Base-by-base conservation (phyloP, 768 basidiomycete genomes). In the Trametes gibbosa region DNA sequence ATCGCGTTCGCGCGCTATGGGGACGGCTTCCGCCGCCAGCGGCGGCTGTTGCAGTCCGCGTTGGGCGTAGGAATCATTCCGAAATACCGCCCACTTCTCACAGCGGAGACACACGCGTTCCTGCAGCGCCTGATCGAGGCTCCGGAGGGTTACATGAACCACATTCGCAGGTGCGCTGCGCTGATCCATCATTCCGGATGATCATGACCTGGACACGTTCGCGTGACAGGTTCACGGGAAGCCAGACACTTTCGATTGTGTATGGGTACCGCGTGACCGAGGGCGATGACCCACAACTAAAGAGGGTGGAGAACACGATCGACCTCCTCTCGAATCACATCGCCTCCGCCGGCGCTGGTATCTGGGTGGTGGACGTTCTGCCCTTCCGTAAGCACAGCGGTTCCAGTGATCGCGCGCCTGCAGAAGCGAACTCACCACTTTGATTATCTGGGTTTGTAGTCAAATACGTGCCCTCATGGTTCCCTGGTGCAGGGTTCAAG, bases 401-500 rank as follows among this genome's bases (percentile, higher is more conserved):
- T 21, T 46, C 25, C 16, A 12, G 7, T 24, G 45, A 14, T 46
- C 13, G 10, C 25, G 7, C 2, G 9, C 40, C 24, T 49, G 42
- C 21, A 25, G 57, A 53, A 56, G 58, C 52, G 55, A 61, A 70
- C 79, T 43, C 68, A 21, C 40, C 10, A 19, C 21, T 19, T n/a
- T 43, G 27, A 21, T 17, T 41, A 6, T 45, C n/a, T 3, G 49
- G 65, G n/a, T 10, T 12, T 27, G 23, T 14, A 70, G 76, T 90
- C 61, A 79, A 78, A 65, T 68, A 82, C 63, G 65, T 90, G 27
- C 89, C 89, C 0, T 65, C 67, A 45, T 89, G 86, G 85, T 72
- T 82, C 50, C 89, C 89, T 27, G 87, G 87, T 10, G 79, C 83
- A 25, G 79, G 79, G 2, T 92, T 91, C 74, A 82, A 84, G 69